Percentiles rank a stretch among this genome's conserved stretches.
These are phyloP conservation scores for Lasiosphaeria miniovina DNA, from an alignment of 495 filamentous ascomycete species.

Conservation along the genomic window DNA sequence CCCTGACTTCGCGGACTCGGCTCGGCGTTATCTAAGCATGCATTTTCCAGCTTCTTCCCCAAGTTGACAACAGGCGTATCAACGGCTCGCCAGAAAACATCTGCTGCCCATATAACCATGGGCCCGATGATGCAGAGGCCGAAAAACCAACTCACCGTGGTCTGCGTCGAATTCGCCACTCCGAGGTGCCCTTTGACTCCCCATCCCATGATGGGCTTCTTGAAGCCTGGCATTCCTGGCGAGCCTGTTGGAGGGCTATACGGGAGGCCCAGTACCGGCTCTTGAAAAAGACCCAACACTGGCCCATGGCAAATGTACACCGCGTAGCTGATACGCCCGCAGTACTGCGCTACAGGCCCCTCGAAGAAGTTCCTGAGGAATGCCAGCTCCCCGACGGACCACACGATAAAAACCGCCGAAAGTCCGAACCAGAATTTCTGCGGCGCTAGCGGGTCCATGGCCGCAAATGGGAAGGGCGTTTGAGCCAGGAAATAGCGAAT, in stretches of 20 bases:
- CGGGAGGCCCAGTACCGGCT: slow-evolving; percentile 38
- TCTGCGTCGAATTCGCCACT: slow-evolving; percentile 47
- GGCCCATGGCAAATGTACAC: slow-evolving; percentile 62
- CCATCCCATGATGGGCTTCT: slow-evolving; percentile 20
- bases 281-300: slow-evolving; percentile 50
- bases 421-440: slow-evolving; percentile 56
- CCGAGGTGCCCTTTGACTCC: slow-evolving; percentile 55
- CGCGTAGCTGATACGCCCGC: slow-evolving; percentile 59
- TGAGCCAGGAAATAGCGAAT: slow-evolving; percentile 32
- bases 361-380: slow-evolving; percentile 53
- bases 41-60: slow-evolving; percentile 51
- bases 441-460: slow-evolving; percentile 30
- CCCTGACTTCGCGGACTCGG: slow-evolving; percentile 20
- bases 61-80: slow-evolving; percentile 58
- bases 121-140: slow-evolving; percentile 50
- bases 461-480: slow-evolving; percentile 35
- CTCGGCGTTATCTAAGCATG: slow-evolving; percentile 28
- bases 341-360: slow-evolving; percentile 56
- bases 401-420: slow-evolving; percentile 54
- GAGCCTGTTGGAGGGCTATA: slow-evolving; percentile 20
- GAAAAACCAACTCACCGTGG: slow-evolving; percentile 49
- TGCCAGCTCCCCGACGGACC: slow-evolving; percentile 51
- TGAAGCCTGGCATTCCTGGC: slow-evolving; percentile 23
- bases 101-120: slow-evolving; percentile 54
- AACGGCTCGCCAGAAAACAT: slow-evolving; percentile 57